Conservation (phyloP, 202 grass and related monocot genomes). For the Bolboschoenoplectus hybrid region DNA sequence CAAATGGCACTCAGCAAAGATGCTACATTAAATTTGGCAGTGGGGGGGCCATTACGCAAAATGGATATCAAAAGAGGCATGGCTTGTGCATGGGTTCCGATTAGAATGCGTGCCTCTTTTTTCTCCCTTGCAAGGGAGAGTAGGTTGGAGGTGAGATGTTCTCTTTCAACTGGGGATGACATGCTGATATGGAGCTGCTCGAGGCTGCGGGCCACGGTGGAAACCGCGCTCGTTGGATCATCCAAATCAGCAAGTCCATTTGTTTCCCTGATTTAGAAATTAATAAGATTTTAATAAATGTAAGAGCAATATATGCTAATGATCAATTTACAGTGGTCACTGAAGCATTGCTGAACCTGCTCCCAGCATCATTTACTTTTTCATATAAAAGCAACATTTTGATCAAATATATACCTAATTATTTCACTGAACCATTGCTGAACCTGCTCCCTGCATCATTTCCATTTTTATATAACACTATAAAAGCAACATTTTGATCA, state of each 20-base stretch:
- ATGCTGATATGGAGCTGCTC: slow-evolving; percentile 84
- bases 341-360: not conserved
- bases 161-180: slow-evolving; percentile 67
- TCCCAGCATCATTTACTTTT: slow-evolving; percentile 12
- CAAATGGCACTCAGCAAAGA: slow-evolving; percentile 69
- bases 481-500: not conserved
- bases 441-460: not conserved
- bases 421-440: no score
- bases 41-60: slow-evolving; percentile 72
- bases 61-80: slow-evolving; percentile 91
- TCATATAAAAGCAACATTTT: not conserved
- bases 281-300: slow-evolving; percentile 26
- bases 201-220: slow-evolving; percentile 76
- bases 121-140: slow-evolving; percentile 67
- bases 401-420: not conserved
- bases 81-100: slow-evolving; percentile 88
- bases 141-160: slow-evolving; percentile 64
- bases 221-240: slow-evolving; percentile 72
- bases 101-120: slow-evolving; percentile 76
- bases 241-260: slow-evolving; percentile 66
- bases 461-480: not conserved
- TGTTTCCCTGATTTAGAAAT: slow-evolving; percentile 54
- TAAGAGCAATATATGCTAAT: not conserved
- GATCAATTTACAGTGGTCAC: not conserved
- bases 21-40: slow-evolving; percentile 84